These are phyloP conservation scores for Lodderomyces oxycetoniae DNA, from an alignment of 1,139 yeast genomes.

Conservation along the genomic window DNA sequence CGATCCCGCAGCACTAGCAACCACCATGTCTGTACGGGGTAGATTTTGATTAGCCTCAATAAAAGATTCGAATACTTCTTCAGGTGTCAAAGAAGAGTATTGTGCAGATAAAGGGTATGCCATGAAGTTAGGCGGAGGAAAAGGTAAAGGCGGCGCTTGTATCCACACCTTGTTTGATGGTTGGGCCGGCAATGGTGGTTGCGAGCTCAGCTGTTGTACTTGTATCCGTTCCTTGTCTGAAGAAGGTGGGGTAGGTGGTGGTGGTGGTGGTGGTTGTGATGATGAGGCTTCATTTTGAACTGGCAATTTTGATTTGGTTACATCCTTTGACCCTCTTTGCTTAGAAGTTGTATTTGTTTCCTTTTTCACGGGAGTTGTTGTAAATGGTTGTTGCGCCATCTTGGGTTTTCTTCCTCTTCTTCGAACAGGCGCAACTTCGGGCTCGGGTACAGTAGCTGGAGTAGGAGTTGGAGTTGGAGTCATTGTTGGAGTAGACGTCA, in stretches of 20 bases:
- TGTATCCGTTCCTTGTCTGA: too few species aligned
- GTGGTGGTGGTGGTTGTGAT: too few species aligned
- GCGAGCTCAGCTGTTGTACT: background rate
- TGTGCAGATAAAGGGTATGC: constrained; percentile 43
- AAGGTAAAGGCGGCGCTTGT: constrained; percentile 43
- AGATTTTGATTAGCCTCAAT: constrained; percentile 35
- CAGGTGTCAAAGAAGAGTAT: constrained; percentile 32
- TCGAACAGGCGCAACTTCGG: background rate
- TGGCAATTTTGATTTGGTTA: too few species aligned
- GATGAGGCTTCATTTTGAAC: too few species aligned
- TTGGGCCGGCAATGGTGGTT: background rate
- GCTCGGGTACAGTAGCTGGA: constrained; percentile 4
- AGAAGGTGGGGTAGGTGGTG: too few species aligned
- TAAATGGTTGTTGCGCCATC: constrained; percentile 1
- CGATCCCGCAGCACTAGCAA: constrained; percentile 48
- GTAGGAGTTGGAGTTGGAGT: constrained; percentile 10
- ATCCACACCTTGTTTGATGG: constrained; percentile 14
- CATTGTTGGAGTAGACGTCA: too few species aligned
- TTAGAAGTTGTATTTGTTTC: constrained; percentile 8
- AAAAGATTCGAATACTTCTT: constrained; percentile 34
- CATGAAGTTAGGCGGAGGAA: constrained; percentile 47
- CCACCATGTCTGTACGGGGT: constrained; percentile 45
- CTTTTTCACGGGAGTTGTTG: too few species aligned
- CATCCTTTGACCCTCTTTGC: too few species aligned
- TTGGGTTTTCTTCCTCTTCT: constrained; percentile 8